Base-by-base conservation (phyloP, 805 yeast species). In the Yarrowia osloensis region DNA sequence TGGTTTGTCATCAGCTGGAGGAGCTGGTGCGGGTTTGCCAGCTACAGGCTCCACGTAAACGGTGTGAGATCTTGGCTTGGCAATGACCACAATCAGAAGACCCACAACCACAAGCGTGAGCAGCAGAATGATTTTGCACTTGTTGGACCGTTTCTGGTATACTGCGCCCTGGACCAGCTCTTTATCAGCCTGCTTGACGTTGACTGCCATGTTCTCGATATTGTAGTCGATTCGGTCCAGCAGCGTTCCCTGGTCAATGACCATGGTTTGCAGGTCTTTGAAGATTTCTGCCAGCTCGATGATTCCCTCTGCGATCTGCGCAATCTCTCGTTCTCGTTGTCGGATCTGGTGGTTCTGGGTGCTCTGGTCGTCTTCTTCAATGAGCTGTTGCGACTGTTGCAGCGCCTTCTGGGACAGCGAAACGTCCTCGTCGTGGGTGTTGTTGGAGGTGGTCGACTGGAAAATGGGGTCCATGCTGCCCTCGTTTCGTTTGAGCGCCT, bases 221-320 rank as follows among this genome's bases (percentile, higher is more conserved):
- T 95, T 95, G 76, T 94, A 95, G 77, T 94, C 99, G 67, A 95
- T 94, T 71, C 98, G 81, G 77, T 95, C 99, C 68, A 95, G 81
- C 50, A 95, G 83, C 0, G 97, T 91, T 0, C 99, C 99, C 77
- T 95, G 99, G 73, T 95, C 98, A 67, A 95, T 89, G 49, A 95
- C 90, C 82, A 95, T 81, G 42, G 87, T 85, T 73, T 96, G 98
- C 84, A 95, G 85, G 74, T 95, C 98, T 75, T 89, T 89, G 80
- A 95, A 95, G 52, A 95, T 94, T 1, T 94, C 91, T 33, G 96
- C 89, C 0, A 95, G 90, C 75, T 95, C 99, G 46, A 94, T 80
- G 52, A 95, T 96, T 63, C 98, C 97, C 81, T 90, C 91, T 4
- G 99, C 98, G 66, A 95, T 83, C 71, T 89, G 89, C 35, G 89